phyloP scores from a whole-genome alignment of 768 basidiomycete genomes.

The Chalciporus chontae region DNA sequence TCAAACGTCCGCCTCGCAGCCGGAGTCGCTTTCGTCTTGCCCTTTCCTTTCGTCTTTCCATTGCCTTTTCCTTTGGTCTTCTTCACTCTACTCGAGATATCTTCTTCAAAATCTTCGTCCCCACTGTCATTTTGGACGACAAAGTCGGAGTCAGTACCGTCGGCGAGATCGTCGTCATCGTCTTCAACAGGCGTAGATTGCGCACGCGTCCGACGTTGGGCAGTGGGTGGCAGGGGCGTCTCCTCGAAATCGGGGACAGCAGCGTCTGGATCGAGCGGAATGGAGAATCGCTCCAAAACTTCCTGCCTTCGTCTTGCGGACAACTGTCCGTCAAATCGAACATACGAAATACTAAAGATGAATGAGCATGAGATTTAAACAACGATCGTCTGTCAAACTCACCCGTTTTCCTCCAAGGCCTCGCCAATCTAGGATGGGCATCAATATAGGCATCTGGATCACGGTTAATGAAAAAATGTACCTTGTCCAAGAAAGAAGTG shows the following conservation, averaged over 20 bases:
- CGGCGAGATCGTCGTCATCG: constrained; percentile 11
- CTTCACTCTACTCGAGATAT: constrained; percentile 29
- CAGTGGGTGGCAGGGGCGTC: constrained; percentile 10
- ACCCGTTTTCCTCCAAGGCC: constrained; percentile 63
- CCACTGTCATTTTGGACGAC: constrained; percentile 28
- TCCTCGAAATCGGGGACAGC: constrained; percentile 16
- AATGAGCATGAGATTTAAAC: neutral
- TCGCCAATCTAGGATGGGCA: constrained; percentile 59
- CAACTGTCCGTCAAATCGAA: constrained; percentile 84
- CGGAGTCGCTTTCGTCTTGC: constrained; percentile 27
- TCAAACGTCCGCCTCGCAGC: constrained; percentile 15
- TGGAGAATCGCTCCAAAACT: constrained; percentile 67
- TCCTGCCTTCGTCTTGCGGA: constrained; percentile 78
- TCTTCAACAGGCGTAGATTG: constrained; percentile 4
- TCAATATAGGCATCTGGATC: neutral
- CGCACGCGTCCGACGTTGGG: constrained; percentile 4
- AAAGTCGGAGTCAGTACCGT: constrained; percentile 36
- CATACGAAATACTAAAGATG: constrained; percentile 58
- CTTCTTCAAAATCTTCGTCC: constrained; percentile 30
- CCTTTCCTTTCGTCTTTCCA: constrained; percentile 40
- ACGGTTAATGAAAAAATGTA: constrained; percentile 17
- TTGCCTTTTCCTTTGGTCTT: constrained; percentile 11
- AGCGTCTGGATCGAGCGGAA: constrained; percentile 49
- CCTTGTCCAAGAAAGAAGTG: constrained; percentile 81
- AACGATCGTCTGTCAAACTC: constrained; percentile 12